Percentiles rank a stretch among this genome's conserved stretches.
Evolutionary conservation across 164 flowering plant genomes (phyloP).

Genomic region (Aristolochia contorta): DNA sequence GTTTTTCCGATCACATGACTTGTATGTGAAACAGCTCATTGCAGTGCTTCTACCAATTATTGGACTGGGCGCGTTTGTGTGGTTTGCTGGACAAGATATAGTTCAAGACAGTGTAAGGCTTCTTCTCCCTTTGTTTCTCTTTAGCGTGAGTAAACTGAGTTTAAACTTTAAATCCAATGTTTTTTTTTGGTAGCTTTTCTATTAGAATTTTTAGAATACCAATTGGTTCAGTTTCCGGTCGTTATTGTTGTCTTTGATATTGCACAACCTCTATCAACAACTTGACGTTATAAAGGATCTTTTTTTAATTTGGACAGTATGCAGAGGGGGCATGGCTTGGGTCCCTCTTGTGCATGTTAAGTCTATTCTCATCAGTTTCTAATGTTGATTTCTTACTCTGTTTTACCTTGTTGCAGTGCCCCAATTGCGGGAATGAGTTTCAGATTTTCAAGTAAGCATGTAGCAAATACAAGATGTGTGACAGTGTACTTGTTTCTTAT

Average conservation of each 20-base stretch:
- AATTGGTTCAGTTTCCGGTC: too few relatives aligned
- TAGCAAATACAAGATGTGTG: neutral
- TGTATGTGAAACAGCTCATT: constrained; percentile 40
- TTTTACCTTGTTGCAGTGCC: constrained; percentile 57
- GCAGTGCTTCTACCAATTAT: constrained; percentile 61
- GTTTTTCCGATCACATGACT: neutral
- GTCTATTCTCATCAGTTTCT: too few relatives aligned
- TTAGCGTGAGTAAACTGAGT: too few relatives aligned
- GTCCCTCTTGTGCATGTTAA: too few relatives aligned
- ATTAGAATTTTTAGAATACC: too few relatives aligned
- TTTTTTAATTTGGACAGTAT: too few relatives aligned
- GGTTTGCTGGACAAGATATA: constrained; percentile 89
- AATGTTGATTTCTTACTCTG: neutral
- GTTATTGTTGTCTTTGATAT: too few relatives aligned
- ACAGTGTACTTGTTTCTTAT: neutral
- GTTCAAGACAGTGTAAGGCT: constrained; percentile 68
- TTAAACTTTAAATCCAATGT: too few relatives aligned
- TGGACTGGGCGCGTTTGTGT: constrained; percentile 78
- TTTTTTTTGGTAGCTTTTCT: too few relatives aligned
- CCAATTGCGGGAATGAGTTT: constrained; percentile 87
- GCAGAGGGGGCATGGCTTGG: too few relatives aligned
- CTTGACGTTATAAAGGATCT: too few relatives aligned
- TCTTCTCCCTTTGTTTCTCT: constrained; percentile 4
- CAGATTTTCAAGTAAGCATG: constrained; percentile 75
- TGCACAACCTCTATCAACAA: too few relatives aligned